Evolutionary conservation across 257 asterid species (phyloP), one percentile per base, ranked within the genome.

Genomic region (Sherardia arvensis): DNA sequence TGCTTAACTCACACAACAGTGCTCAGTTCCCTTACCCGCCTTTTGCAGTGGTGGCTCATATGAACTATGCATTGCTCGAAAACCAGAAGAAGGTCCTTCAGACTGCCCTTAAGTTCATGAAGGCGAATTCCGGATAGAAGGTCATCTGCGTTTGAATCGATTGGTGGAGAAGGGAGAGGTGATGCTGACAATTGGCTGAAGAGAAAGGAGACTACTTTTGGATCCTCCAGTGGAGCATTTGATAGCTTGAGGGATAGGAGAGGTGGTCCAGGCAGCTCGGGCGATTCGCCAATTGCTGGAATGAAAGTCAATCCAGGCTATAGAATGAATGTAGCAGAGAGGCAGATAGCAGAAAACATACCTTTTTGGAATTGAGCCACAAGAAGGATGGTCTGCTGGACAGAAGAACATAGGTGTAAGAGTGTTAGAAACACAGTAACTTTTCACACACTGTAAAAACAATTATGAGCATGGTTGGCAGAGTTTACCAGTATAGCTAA

Each of bases 121-220:
- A 71, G 81, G 99, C 96, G 1, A 92, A 92, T 72, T 74, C 85
- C 0, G 99, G 99, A 85, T 51, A 80, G 94, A 56, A 91, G 83
- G 68, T 69, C 47, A 1, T 38, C 51, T 3, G 51, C 90, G 23
- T 86, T 86, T 65, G 97, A 80, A 14, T 78, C 95, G 2, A 70
- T 75, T 6, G 82, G 82, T 0, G 83, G 91, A 9, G 79, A 81
- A 1, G 84, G 92, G 18, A 91, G 84, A 45, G 80, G 89, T 0
- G 95, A 87, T 80, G 73, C 93, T 7, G 89, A 73, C 40, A 84
- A 68, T 71, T 92, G 98, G 98, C 43, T 66, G 62, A 86, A 71
- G 83, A 86, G 63, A 53, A 90, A 79, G 78, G 97, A 89, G 66
- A 90, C 79, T 15, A 69, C 66, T 45, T 62, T 10, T 17, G 82